Evolutionary conservation across 2,329 filamentous ascomycete genomes (phyloP).

Genomic region (Pseudonectria buxi): DNA sequence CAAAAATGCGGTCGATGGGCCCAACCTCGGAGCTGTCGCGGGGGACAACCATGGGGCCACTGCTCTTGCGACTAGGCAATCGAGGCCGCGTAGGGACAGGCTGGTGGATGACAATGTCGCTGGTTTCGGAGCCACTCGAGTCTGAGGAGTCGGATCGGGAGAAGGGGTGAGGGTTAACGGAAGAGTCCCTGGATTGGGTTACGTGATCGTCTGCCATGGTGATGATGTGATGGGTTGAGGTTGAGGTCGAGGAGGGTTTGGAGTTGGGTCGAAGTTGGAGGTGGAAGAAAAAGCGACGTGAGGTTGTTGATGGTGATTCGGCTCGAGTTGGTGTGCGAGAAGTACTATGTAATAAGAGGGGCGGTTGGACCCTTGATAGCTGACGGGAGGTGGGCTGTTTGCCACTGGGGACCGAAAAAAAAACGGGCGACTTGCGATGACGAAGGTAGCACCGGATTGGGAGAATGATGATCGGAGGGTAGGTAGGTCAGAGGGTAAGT

Average conservation of each 20-base stretch:
- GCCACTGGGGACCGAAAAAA: too few relatives aligned
- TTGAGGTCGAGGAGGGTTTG: not conserved
- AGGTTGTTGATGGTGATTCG: too few relatives aligned
- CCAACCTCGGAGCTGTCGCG: slow-evolving; percentile 69
- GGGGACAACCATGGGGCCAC: slow-evolving; percentile 75
- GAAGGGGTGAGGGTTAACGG: slow-evolving; percentile 26
- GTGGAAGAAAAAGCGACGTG: not conserved
- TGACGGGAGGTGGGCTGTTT: too few relatives aligned
- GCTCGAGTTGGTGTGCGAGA: too few relatives aligned
- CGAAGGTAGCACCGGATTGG: too few relatives aligned
- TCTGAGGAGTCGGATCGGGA: slow-evolving; percentile 32
- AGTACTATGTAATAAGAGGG: too few relatives aligned
- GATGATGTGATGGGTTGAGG: not conserved
- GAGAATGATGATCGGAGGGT: too few relatives aligned
- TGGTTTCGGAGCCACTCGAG: slow-evolving; percentile 29
- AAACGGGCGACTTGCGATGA: too few relatives aligned
- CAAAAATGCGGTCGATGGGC: slow-evolving; percentile 66
- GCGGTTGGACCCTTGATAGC: too few relatives aligned
- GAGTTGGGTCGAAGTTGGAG: slow-evolving; percentile 8
- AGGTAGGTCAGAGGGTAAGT: too few relatives aligned
- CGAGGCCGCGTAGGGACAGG: slow-evolving; percentile 55
- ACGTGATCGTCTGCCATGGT: slow-evolving; percentile 21
- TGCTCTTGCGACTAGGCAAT: slow-evolving; percentile 68
- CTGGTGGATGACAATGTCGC: slow-evolving; percentile 38
- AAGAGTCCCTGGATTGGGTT: slow-evolving; percentile 15